Base-by-base conservation (phyloP, 345 rosid species). In the Salix caprea region DNA sequence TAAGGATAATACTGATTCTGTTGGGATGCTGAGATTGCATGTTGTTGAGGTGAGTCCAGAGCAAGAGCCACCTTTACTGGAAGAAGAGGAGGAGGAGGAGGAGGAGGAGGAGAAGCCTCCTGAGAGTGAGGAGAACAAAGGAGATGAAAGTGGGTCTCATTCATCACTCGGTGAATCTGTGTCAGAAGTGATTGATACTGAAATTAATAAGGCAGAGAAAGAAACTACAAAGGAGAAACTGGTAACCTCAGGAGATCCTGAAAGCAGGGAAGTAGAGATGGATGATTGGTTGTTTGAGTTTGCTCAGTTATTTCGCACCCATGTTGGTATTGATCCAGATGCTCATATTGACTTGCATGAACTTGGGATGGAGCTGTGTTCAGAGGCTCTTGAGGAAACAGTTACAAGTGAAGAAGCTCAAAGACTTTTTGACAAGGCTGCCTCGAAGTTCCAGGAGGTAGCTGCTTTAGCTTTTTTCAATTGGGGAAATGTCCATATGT, bases 401-500 rank as follows among this genome's bases (percentile, higher is more conserved):
- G 96, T 96, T 23, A 93, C 99, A 6, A 90, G 97, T 16, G 97
- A 92, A 76, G 89, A 89, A 80, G 98, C 98, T 78, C 98, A 92
- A 77, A 82, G 67, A 40, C 91, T 94, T 11, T 94, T 96, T n/a
- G 96, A 90, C 50, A 92, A 89, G 86, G 98, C 99, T 82, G 90
- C 99, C 66, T 80, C 90, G 13, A 96, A 96, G 79, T 96, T 96
- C 83, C 98, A 96, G 82, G 99, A 96, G 87, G 99, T 96, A 52
- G 96, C 98, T 76, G 97, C 99, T 14, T 80, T 95, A 72, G 97
- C 99, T 65, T 91, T 89, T 88, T 96, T 96, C 83, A 96, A 96
- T 71, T 96, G 99, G 99, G 99, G 99, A 42, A 96, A 96, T 74
- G 97, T 91, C 69, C 97, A 95, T 77, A 93, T 95, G 97, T 95